Conservation (phyloP, 169 alveolate species). For the Haemoproteus tartakovskyi region DNA sequence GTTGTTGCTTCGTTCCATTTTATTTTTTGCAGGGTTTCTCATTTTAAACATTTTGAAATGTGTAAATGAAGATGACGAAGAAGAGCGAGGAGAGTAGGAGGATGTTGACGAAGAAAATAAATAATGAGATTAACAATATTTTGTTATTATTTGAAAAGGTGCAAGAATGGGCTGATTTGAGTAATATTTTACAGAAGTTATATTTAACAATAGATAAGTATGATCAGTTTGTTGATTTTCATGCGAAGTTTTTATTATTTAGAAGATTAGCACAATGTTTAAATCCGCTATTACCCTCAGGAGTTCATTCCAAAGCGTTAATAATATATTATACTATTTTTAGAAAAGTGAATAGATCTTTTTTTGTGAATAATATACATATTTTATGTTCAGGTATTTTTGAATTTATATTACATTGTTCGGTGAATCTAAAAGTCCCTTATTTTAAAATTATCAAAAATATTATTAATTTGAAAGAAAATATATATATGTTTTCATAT, state of each 20-base stretch:
- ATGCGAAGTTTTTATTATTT: constrained; percentile 83
- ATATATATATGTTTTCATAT: constrained; percentile 78
- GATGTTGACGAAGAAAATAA: constrained; percentile 64
- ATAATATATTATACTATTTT: constrained; percentile 86
- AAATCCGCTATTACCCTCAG: constrained; percentile 90
- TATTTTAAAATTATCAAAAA: constrained; percentile 83
- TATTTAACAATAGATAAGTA: constrained; percentile 77
- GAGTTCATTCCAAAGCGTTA: constrained; percentile 89
- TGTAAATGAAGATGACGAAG: constrained; percentile 2
- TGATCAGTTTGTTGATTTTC: constrained; percentile 75
- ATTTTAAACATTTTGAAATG: too few species aligned
- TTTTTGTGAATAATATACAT: constrained; percentile 85
- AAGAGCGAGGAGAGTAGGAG: constrained; percentile 22
- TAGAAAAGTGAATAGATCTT: constrained; percentile 81
- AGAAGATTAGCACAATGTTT: constrained; percentile 90
- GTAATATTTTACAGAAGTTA: constrained; percentile 84
- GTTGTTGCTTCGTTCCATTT: too few species aligned
- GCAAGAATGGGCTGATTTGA: constrained; percentile 92
- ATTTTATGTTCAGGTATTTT: constrained; percentile 88
- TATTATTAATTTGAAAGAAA: constrained; percentile 84
- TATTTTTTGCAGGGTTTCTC: too few species aligned
- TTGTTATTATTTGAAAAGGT: constrained; percentile 87
- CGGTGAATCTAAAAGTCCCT: constrained; percentile 85
- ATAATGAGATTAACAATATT: constrained; percentile 71
- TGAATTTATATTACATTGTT: constrained; percentile 87